Evolutionary conservation across 768 basidiomycete genomes (phyloP), one percentile per base, ranked within the genome.

Genomic region (Lanmaoa rubissima): DNA sequence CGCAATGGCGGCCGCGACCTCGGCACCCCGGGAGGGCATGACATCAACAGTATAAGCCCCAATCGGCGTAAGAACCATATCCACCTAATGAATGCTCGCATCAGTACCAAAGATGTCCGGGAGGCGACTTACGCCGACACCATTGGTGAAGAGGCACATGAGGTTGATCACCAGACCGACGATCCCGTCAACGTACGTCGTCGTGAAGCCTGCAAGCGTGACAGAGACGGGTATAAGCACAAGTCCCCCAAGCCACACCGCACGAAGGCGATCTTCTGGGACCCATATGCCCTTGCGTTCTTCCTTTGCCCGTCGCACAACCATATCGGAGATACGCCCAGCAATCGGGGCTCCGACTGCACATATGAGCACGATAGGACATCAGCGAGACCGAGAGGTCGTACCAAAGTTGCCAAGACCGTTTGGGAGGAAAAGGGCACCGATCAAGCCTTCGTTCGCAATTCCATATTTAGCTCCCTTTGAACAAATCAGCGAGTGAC

Each of bases 221-320:
- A 84, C 67, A 1, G 85, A 81, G 1, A 84, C 26, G 0, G 87
- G 89, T 4, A 80, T 73, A 31, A 87, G 70, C 17, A 81, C 34
- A 0, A 76, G 69, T 4, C 76, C 76, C 10, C 82, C 81, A 7
- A 75, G 60, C 35, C 82, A 65, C 2, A 79, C 73, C 2, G 77
- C 84, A 1, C 83, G 77, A 26, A 89, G 75, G 6, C 87, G 81
- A 60, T 87, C 88, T 67, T 90, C 87, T 0, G 87, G 87, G 42
- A 82, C 79, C 85, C 84, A 87, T 2, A 73, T 61, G 1, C 85
- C 86, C 0, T 76, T 76, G 24, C 86, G 79, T 6, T 72, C 65
- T 45, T 75, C 69, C 16, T 78, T 78, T 71, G 81, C 84, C 40
- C 63, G 65, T 17, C 78, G 70, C 24, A 90, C 73, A 0, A 78